Evolutionary conservation across 75 land plant species (phyloP).

Genomic region (Picea glauca): DNA sequence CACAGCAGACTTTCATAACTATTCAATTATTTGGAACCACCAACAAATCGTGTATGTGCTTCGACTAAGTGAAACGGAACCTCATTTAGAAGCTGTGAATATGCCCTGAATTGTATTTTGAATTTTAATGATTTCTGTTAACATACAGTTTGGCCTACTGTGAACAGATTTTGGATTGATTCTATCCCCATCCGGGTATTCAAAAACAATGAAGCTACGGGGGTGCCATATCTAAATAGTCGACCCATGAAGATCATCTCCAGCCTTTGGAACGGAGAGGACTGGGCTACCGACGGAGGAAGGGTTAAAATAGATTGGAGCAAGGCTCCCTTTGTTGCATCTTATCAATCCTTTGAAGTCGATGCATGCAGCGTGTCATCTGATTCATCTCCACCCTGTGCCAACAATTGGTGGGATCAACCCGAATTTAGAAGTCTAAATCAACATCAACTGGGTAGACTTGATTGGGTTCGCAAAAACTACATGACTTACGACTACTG

Average conservation of each 20-base stretch:
- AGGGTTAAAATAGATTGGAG: conserved; percentile 30
- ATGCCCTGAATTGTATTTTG: neutral
- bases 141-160: neutral
- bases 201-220: conserved; percentile 32
- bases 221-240: conserved; percentile 25
- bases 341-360: conserved; percentile 19
- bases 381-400: neutral
- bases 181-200: conserved; percentile 35
- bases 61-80: too few relatives aligned
- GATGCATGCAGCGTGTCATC: conserved; percentile 19
- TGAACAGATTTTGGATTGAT: conserved; percentile 30
- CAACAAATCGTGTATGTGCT: conserved; percentile 11
- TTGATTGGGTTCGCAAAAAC: conserved; percentile 18
- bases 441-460: neutral
- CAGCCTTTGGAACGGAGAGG: conserved; percentile 34
- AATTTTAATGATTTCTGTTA: neutral
- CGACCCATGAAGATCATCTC: conserved; percentile 27
- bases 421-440: conserved; percentile 7
- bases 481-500: conserved; percentile 26
- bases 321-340: conserved; percentile 28
- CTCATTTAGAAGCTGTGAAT: neutral
- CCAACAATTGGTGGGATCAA: neutral
- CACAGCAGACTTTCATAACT: conserved; percentile 10
- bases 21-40: conserved; percentile 15
- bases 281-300: conserved; percentile 43